Evolutionary conservation across 192 early-diverging fungal species (phyloP).

Genomic region (Coemansia sp.): DNA sequence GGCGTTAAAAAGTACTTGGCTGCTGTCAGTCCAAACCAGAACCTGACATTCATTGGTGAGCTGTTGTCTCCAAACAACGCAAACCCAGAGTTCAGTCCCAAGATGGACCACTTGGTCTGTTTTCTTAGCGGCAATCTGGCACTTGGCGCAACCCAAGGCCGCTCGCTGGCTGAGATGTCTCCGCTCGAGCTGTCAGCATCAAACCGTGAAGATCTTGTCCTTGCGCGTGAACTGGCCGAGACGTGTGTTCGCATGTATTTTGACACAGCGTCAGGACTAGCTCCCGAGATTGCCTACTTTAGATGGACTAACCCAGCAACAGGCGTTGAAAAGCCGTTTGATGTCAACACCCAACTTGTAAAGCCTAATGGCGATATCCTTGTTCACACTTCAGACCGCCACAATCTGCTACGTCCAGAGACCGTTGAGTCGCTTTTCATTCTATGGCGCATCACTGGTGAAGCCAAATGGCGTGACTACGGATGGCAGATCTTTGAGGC

Average conservation of each 20-base stretch:
- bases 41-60: constrained; percentile 25
- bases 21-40: constrained; percentile 8
- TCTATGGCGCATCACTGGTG: constrained; percentile 81
- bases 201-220: constrained; percentile 69
- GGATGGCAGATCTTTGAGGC: constrained; percentile 84
- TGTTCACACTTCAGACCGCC: no score
- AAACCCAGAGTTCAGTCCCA: constrained; percentile 38
- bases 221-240: constrained; percentile 76
- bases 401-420: constrained; percentile 80
- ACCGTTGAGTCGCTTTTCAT: constrained; percentile 88
- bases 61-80: background rate
- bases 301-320: background rate
- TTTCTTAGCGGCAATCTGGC: constrained; percentile 87
- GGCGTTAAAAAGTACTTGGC: constrained; percentile 61
- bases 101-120: constrained; percentile 96
- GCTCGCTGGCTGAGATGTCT: no score
- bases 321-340: background rate
- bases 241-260: constrained; percentile 82
- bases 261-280: constrained; percentile 73
- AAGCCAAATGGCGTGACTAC: constrained; percentile 75
- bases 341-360: constrained; percentile 3
- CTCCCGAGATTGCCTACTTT: constrained; percentile 77
- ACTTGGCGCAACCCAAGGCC: constrained; percentile 62
- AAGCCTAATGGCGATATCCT: no score
- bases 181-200: constrained; percentile 54